Conservation (phyloP, 2,329 filamentous ascomycete genomes). For the Trematosphaeria pertusa region DNA sequence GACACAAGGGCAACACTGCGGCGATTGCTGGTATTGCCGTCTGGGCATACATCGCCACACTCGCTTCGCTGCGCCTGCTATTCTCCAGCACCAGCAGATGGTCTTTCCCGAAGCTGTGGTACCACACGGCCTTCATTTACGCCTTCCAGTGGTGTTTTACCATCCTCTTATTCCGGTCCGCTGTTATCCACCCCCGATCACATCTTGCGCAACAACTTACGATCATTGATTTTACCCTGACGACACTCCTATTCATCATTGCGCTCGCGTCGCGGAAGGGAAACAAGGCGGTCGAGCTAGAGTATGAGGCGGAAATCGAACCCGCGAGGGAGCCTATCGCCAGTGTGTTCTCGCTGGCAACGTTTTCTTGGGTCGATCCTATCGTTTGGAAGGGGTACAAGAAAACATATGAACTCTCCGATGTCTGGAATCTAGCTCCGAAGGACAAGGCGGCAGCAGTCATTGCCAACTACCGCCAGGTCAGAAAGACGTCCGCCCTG, state of each 20-base stretch:
- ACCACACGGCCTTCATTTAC: constrained; percentile 89
- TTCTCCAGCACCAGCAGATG: constrained; percentile 65
- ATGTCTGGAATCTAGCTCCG: constrained; percentile 90
- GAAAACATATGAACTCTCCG: constrained; percentile 78
- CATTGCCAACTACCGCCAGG: constrained; percentile 80
- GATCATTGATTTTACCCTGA: constrained; percentile 76
- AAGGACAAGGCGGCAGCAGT: constrained; percentile 87
- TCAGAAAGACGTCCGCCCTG: constrained; percentile 81
- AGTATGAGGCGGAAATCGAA: constrained; percentile 87
- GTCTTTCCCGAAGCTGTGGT: constrained; percentile 82
- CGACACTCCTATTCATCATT: constrained; percentile 75
- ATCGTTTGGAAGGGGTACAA: constrained; percentile 91
- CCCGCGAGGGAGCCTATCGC: constrained; percentile 87
- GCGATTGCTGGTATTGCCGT: constrained; percentile 71
- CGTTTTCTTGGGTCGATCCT: constrained; percentile 88
- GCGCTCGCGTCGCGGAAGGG: constrained; percentile 85
- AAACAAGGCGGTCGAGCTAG: constrained; percentile 85
- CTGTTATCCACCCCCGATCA: constrained; percentile 77
- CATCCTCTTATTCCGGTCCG: constrained; percentile 81
- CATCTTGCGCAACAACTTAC: constrained; percentile 67
- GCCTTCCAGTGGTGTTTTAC: constrained; percentile 80
- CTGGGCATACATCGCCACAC: constrained; percentile 81
- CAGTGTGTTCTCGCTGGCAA: constrained; percentile 85
- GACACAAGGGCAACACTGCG: constrained; percentile 63
- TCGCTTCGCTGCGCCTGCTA: constrained; percentile 75